Base-by-base conservation (phyloP, 1,284 basidiomycete species). In the Trichosporon coremiiforme region DNA sequence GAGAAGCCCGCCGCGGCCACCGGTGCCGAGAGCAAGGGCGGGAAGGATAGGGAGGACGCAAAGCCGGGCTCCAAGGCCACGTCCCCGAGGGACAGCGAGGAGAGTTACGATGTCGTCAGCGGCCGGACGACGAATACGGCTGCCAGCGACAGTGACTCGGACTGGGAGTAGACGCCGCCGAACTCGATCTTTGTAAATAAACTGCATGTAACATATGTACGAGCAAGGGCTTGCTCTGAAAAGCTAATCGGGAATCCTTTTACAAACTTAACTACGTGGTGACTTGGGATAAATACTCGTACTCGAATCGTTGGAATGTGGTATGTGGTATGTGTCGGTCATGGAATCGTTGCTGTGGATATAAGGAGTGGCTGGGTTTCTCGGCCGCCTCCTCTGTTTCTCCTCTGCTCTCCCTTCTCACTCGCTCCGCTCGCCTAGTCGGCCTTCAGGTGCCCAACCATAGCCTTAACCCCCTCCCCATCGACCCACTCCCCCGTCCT, bases 131-230 rank as follows among this genome's bases (percentile, higher is more conserved):
- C 69, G 4, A 70, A 72, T 38, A 74, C 74, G n/a, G 79, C 79
- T 13, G 78, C 79, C 53, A 60, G 55, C 29, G 80, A 81, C 64
- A 79, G 81, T 47, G 82, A 83, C 72, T 82, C 80, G 12, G 83
- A 84, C 70, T 84, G 83, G 84, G 84, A 84, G 75, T 84, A 75
- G 33, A 33, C n/a, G n/a, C n/a, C n/a, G n/a, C n/a, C n/a, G n/a
- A n/a, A n/a, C n/a, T n/a, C n/a, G n/a, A n/a, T n/a, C 8, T 2
- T 55, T 65, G 64, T 65, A 65, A 38, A 65, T 65, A 64, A 33
- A 33, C 25, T 60, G 57, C 57, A 60, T 65, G 64, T 65, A 47
- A 45, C 64, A 65, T 65, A 65, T 65, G 57, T 60, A 60, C 57
- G n/a, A n/a, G n/a, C n/a, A n/a, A n/a, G n/a, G n/a, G n/a, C n/a